Evolutionary conservation across 1,139 yeast genomes (phyloP).

Genomic region (Meyerozyma carpophila): DNA sequence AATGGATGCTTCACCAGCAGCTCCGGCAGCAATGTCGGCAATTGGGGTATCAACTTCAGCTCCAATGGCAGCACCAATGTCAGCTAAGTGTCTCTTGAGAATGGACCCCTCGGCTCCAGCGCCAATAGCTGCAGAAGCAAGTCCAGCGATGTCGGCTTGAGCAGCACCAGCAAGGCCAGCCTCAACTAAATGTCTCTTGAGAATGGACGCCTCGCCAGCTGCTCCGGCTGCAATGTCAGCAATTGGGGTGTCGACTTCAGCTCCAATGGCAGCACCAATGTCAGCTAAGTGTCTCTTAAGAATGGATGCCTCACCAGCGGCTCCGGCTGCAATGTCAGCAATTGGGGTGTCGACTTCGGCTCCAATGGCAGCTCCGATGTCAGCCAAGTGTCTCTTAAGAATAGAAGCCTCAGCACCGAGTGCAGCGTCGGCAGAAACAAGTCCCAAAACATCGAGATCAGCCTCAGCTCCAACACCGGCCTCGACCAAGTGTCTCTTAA

Average conservation of each 20-base stretch:
- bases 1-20: neutral
- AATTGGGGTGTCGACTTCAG: constrained; percentile 3
- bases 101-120: constrained; percentile 1
- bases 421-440: constrained; percentile 2
- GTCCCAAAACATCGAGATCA: constrained; percentile 8
- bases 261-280: constrained; percentile 8
- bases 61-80: too few species aligned
- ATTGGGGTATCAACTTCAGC: too few species aligned
- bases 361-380: neutral
- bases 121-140: constrained; percentile 1
- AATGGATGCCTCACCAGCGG: neutral
- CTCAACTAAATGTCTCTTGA: neutral
- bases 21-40: too few species aligned
- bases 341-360: too few species aligned
- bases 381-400: constrained; percentile 1
- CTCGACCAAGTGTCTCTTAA: constrained; percentile 3
- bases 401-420: neutral
- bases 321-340: constrained; percentile 5
- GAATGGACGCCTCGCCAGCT: constrained; percentile 4
- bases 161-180: constrained; percentile 1
- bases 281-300: constrained; percentile 1
- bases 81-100: constrained; percentile 9
- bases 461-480: constrained; percentile 7
- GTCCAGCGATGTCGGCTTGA: neutral
- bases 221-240: constrained; percentile 6